Evolutionary conservation across 129 eudicot species (phyloP).

Genomic region (Kitagawia praeruptora): DNA sequence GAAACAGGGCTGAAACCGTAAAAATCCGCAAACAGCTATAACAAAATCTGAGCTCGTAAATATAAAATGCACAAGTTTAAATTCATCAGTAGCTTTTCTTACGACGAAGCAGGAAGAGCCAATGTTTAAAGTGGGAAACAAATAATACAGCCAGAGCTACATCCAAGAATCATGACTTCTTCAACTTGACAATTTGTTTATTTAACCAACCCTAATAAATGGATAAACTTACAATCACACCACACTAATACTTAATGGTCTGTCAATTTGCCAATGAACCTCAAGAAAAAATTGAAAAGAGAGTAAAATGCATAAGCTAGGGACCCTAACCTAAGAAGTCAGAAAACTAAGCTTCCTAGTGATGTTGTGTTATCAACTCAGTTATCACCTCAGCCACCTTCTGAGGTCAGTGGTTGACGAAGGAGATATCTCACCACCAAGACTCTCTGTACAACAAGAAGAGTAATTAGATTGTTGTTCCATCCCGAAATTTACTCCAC

Average conservation of each 20-base stretch:
- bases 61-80: too few relatives aligned
- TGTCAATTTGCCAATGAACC: neutral
- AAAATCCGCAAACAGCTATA: too few relatives aligned
- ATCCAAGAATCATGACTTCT: neutral
- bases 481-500: conserved; percentile 32
- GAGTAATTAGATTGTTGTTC: conserved; percentile 73
- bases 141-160: neutral
- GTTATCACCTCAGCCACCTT: conserved; percentile 55
- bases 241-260: neutral
- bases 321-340: conserved; percentile 9
- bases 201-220: neutral
- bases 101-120: neutral
- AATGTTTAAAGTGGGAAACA: neutral
- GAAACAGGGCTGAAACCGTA: too few relatives aligned
- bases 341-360: conserved; percentile 3
- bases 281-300: neutral
- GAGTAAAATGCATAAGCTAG: neutral
- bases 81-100: too few relatives aligned
- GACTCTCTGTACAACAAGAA: conserved; percentile 58
- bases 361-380: neutral
- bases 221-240: conserved; percentile 1
- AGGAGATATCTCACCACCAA: conserved; percentile 79
- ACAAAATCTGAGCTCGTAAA: too few relatives aligned
- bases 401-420: conserved; percentile 71
- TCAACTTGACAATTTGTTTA: conserved; percentile 1